Evolutionary conservation across 106 monocot species (phyloP), one percentile per base, ranked within the genome.

Genomic region (Allium cepa): DNA sequence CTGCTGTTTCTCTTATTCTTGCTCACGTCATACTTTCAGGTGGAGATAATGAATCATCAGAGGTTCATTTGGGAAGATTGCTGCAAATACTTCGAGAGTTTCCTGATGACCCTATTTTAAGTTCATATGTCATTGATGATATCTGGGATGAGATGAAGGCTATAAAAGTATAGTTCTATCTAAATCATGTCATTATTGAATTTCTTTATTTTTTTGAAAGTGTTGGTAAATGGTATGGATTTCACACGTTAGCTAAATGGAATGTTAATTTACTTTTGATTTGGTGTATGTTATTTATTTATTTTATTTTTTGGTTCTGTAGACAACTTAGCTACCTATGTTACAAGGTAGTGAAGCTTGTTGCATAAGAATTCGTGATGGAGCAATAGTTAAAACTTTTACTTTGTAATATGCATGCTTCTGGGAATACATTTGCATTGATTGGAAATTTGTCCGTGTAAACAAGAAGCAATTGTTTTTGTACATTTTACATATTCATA

Each of bases 81-180:
- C 58, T 97, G 71, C 92, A 97, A 63, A 97, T 97, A 77, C 72
- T 97, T 47, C 71, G 92, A 73, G 97, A 92, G 76, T 97, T 97
- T 85, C 86, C 97, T 69, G 82, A 86, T 80, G 97, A 97, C 73
- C 89, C 89, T 45, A 88, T 97, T 50, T 70, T 97, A 45, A 86
- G 77, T 85, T 72, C 92, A 36, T 97, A 97, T 62, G 97, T 97
- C 11, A 90, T 97, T 77, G 97, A 97, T 87, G 97, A 97, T 84
- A 79, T 97, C 68, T 97, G 97, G 97, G 97, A 97, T 75, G 97
- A 97, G 55, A 97, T 97, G 97, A 97, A 92, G 67, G 97, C 97
- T 47, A 87, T 89, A 87, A 97, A 87, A 79, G 97, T 97, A 86
- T 64, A 17, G 49, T 74, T 51, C 47, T 76, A 3, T 55, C 46